phyloP scores from a whole-genome alignment of 2,329 filamentous ascomycete genomes.

The Fusarium longipes region DNA sequence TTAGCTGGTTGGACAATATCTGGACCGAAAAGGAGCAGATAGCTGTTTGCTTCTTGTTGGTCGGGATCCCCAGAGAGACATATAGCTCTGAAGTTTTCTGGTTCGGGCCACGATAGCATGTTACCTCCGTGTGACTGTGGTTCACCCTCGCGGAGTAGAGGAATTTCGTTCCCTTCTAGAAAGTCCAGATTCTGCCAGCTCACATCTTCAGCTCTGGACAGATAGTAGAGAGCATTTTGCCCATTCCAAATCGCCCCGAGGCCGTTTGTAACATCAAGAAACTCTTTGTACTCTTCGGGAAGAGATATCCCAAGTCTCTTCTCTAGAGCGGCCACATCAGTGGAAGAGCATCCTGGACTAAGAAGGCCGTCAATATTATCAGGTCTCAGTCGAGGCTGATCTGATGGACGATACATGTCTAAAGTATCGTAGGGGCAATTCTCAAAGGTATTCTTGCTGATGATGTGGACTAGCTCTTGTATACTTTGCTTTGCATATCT shows the following conservation, averaged over 20 bases:
- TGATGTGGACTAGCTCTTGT: neutral
- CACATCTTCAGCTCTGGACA: constrained; percentile 2
- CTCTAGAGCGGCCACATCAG: neutral
- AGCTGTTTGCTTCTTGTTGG: neutral
- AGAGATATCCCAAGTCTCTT: neutral
- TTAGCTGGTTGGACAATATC: constrained; percentile 5
- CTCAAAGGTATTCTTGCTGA: constrained; percentile 11
- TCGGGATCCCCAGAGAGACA: neutral
- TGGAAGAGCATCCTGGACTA: neutral
- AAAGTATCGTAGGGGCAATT: constrained; percentile 6
- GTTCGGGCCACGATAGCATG: neutral
- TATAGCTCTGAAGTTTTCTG: neutral
- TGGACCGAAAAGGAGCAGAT: neutral
- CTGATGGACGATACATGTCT: neutral
- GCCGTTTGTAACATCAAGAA: neutral
- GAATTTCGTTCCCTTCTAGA: neutral
- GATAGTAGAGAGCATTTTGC: constrained; percentile 4
- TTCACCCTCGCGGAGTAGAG: neutral
- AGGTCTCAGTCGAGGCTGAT: neutral
- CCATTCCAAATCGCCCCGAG: constrained; percentile 12
- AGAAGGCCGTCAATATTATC: neutral
- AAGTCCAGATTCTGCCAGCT: constrained; percentile 5
- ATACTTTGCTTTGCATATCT: neutral
- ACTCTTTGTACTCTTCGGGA: constrained; percentile 5
- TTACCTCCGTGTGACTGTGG: neutral